phyloP scores from a whole-genome alignment of 331 rosid species.

The Malus hybrid region DNA sequence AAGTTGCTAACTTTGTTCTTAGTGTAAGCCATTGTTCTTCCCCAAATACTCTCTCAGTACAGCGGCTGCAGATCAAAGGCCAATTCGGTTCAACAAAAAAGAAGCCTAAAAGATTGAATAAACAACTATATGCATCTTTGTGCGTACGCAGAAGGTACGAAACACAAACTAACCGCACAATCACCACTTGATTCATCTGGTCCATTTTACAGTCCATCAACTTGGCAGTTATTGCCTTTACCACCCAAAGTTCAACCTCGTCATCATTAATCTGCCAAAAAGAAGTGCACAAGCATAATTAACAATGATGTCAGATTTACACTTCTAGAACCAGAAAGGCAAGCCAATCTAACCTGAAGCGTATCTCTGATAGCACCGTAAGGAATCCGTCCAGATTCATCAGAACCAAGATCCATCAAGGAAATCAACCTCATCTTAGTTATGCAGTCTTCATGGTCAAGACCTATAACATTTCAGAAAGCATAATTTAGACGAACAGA shows the following conservation, averaged over 20 bases:
- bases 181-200: constrained; percentile 84
- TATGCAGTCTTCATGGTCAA: constrained; percentile 77
- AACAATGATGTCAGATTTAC: constrained; percentile 1
- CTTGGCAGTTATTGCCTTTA: constrained; percentile 78
- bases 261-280: constrained; percentile 63
- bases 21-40: constrained; percentile 75
- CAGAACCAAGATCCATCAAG: constrained; percentile 76
- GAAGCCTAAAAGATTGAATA: background rate
- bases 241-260: constrained; percentile 80
- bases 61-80: constrained; percentile 53
- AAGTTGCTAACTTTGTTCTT: constrained; percentile 56
- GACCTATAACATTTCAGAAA: constrained; percentile 38
- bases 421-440: constrained; percentile 82
- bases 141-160: background rate
- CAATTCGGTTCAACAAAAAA: background rate
- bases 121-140: background rate
- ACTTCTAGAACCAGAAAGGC: background rate
- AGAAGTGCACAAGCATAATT: background rate
- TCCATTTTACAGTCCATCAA: constrained; percentile 86
- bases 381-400: constrained; percentile 62
- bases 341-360: constrained; percentile 44
- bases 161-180: constrained; percentile 52
- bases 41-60: constrained; percentile 64
- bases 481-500: constrained; percentile 4
- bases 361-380: constrained; percentile 62